These are phyloP conservation scores for Candida mattraensis DNA, from an alignment of 805 yeast species.

Conservation along the genomic window DNA sequence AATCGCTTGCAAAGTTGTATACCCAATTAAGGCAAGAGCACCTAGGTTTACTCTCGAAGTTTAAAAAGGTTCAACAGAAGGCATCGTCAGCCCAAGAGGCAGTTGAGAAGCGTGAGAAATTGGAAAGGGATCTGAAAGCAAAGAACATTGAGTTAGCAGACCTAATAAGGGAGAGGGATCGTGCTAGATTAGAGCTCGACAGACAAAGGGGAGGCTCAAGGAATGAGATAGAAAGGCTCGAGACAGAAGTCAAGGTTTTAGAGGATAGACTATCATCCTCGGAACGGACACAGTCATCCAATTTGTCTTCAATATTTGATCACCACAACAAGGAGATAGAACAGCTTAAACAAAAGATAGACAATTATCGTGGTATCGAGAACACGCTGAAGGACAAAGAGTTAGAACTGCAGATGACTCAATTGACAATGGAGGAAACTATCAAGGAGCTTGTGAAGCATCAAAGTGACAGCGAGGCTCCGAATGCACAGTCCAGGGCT, in stretches of 20 bases:
- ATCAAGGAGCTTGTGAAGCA: no score
- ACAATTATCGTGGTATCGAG: no score
- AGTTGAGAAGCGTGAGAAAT: constrained; percentile 73
- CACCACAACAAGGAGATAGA: constrained; percentile 66
- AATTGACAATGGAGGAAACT: no score
- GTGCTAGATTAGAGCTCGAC: constrained; percentile 82
- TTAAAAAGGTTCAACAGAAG: constrained; percentile 80
- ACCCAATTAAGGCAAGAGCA: constrained; percentile 93
- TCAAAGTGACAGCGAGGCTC: no score
- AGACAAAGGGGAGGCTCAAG: constrained; percentile 63
- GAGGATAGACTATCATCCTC: constrained; percentile 56
- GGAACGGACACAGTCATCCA: constrained; percentile 63
- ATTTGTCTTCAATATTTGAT: constrained; percentile 55
- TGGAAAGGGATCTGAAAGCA: constrained; percentile 80
- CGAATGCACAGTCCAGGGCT: no score
- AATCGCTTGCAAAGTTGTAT: constrained; percentile 82
- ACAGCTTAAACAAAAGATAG: constrained; percentile 45
- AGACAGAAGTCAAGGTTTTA: constrained; percentile 61
- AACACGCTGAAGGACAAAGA: no score
- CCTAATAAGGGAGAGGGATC: constrained; percentile 82
- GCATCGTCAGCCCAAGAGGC: constrained; percentile 91
- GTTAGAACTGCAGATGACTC: no score
- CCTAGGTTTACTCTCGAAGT: constrained; percentile 69
- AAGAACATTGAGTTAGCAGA: constrained; percentile 88
- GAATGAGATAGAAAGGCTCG: constrained; percentile 62